phyloP scores from a whole-genome alignment of 1,284 basidiomycete genomes.

The Apiotrichum domesticum region DNA sequence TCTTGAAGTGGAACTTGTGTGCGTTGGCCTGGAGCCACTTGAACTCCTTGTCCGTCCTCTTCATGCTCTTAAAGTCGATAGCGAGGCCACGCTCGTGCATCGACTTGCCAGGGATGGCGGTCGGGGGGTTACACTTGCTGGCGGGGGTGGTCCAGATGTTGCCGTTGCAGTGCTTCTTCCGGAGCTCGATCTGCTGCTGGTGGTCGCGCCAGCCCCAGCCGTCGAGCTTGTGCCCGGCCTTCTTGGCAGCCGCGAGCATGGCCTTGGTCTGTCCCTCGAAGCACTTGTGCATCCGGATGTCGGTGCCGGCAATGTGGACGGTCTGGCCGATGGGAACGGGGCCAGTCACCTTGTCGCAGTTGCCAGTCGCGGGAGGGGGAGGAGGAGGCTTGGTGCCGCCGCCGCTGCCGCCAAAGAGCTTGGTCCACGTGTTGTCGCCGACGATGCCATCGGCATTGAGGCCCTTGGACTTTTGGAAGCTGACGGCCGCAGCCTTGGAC shows the following conservation, averaged over 20 bases:
- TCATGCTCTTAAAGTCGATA: conserved; percentile 2
- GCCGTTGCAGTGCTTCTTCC: neutral
- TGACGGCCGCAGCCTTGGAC: neutral
- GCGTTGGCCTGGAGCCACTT: conserved; percentile 1
- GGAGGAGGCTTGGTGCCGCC: too few species aligned
- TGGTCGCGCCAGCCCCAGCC: neutral
- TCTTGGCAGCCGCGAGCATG: neutral
- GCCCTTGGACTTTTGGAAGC: neutral
- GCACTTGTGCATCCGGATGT: too few species aligned
- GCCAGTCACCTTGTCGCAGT: neutral
- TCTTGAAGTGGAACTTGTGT: conserved; percentile 1
- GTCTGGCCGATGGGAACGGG: too few species aligned
- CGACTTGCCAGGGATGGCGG: conserved; percentile 1
- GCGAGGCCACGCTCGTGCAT: conserved; percentile 11
- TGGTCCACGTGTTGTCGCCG: conserved; percentile 4
- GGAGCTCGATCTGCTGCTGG: neutral
- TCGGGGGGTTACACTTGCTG: neutral
- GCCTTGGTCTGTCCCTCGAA: too few species aligned
- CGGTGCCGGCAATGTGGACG: too few species aligned
- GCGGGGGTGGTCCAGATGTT: neutral
- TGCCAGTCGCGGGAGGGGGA: neutral
- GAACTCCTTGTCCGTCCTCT: neutral
- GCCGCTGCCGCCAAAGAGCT: neutral
- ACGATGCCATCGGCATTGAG: conserved; percentile 3
- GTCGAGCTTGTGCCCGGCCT: neutral